Conservation (phyloP, 345 rosid genomes). For the Capsella bursapastoris region DNA sequence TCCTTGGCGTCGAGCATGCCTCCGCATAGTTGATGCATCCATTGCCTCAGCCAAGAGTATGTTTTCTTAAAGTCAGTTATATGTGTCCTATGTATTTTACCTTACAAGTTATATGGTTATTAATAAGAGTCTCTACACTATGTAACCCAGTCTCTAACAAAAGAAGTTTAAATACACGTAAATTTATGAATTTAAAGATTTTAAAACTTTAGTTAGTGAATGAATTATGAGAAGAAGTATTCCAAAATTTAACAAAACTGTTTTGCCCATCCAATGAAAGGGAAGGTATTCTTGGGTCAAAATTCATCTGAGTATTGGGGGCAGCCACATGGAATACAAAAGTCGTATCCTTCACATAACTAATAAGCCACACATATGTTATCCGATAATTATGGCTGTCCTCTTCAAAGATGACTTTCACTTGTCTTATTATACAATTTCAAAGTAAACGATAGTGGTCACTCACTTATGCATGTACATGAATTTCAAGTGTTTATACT, state of each 20-base stretch:
- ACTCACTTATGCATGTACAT: background rate
- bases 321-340: background rate
- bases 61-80: background rate
- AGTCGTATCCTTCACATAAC: background rate
- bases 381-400: background rate
- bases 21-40: background rate
- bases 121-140: background rate
- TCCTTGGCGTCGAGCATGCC: conserved; percentile 2
- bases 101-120: background rate
- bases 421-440: background rate
- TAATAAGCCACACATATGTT: background rate
- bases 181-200: too few species aligned
- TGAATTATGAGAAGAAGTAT: too few species aligned
- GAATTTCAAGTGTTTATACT: background rate
- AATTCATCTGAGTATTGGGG: background rate
- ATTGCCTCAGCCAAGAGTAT: background rate
- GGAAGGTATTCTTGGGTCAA: background rate
- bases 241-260: too few species aligned
- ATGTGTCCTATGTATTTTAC: background rate
- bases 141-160: too few species aligned
- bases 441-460: conserved; percentile 1
- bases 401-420: background rate
- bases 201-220: too few species aligned
- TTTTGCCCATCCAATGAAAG: background rate
- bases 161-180: too few species aligned